Percentiles rank a stretch among this genome's conserved stretches.
Conservation (phyloP, 2,329 filamentous ascomycete genomes). For the Periconia sp. region DNA sequence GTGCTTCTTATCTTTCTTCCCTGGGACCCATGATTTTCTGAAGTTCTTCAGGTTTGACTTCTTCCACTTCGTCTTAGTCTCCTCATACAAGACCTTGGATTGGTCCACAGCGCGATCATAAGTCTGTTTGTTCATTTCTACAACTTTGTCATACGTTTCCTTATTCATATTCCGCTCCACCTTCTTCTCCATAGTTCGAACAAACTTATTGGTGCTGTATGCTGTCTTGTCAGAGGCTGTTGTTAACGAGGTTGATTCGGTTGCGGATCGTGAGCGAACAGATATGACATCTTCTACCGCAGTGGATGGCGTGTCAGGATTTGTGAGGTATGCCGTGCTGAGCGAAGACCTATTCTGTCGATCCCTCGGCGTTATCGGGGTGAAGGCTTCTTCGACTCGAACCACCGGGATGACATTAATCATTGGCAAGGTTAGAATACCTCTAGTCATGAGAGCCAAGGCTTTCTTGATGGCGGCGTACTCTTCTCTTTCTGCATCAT, state of each 20-base stretch:
- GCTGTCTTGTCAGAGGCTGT: background rate
- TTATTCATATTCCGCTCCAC: slow-evolving; percentile 12
- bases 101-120: background rate
- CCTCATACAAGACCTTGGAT: slow-evolving; percentile 3
- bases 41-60: slow-evolving; percentile 9
- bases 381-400: slow-evolving; percentile 1
- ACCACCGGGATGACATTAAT: slow-evolving; percentile 6
- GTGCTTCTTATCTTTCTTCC: background rate
- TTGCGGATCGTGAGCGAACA: background rate
- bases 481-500: slow-evolving; percentile 5
- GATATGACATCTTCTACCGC: background rate
- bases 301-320: background rate
- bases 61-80: slow-evolving; percentile 7
- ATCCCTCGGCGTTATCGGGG: background rate
- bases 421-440: slow-evolving; percentile 7
- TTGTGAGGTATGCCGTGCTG: background rate
- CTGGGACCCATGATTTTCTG: background rate
- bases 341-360: background rate
- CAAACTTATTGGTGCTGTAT: slow-evolving; percentile 10
- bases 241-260: background rate
- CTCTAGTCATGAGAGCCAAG: slow-evolving; percentile 6
- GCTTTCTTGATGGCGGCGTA: slow-evolving; percentile 11
- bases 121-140: background rate
- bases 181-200: slow-evolving; percentile 15
- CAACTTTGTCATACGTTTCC: slow-evolving; percentile 6